These are phyloP conservation scores for Eragrostis tef DNA, from an alignment of 202 grass and related monocot genomes.

Conservation along the genomic window DNA sequence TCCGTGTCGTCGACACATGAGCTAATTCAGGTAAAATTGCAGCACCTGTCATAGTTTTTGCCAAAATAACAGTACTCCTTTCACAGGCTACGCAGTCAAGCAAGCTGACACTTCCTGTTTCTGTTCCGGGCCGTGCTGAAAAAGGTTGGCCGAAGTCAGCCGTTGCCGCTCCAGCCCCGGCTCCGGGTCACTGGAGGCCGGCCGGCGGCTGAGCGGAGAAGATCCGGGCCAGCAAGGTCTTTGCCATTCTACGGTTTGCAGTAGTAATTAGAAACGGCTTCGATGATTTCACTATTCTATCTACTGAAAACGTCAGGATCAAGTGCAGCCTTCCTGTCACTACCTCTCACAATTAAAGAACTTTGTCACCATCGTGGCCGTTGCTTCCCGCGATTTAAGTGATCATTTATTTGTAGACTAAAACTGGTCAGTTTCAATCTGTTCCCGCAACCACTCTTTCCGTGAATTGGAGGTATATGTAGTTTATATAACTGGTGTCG, in stretches of 20 bases:
- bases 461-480: not conserved
- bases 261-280: conserved; percentile 17
- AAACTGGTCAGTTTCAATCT: not conserved
- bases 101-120: not conserved
- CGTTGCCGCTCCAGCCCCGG: not conserved
- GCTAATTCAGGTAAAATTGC: not conserved
- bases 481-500: not conserved
- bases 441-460: not conserved
- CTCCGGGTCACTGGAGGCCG: conserved; percentile 2
- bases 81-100: not conserved
- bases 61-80: not conserved
- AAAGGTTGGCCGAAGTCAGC: not conserved
- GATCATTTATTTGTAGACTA: not conserved
- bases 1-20: not conserved
- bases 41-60: not conserved
- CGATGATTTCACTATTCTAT: not conserved
- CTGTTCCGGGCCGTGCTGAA: not conserved
- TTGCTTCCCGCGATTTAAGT: not conserved
- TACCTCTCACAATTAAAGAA: not conserved
- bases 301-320: conserved; percentile 12
- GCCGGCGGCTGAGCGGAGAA: not conserved
- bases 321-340: not conserved
- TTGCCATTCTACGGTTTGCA: no score
- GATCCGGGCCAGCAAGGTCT: not conserved
- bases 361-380: not conserved